These are phyloP conservation scores for Globisporangium irregulare DNA, from an alignment of 352 stramenopile species.

Conservation along the genomic window DNA sequence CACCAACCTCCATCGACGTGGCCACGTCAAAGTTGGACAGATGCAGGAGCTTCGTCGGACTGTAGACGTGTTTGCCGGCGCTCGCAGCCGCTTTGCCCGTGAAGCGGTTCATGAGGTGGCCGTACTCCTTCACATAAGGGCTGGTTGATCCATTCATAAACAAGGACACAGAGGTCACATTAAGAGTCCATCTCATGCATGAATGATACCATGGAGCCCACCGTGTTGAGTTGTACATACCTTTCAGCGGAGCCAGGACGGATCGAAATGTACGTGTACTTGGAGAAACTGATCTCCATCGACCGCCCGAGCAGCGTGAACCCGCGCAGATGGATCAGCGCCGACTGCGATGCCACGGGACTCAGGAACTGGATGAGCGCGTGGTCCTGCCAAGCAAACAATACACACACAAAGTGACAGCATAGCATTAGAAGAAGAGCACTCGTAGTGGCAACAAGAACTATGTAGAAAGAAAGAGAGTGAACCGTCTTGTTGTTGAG, in stretches of 20 bases:
- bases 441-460: not conserved
- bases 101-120: slow-evolving; percentile 49
- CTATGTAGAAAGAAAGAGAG: not conserved
- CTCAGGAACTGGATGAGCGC: slow-evolving; percentile 58
- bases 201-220: not conserved
- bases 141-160: not conserved
- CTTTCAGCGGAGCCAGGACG: slow-evolving; percentile 18
- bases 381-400: slow-evolving; percentile 30
- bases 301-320: slow-evolving; percentile 50
- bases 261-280: slow-evolving; percentile 48
- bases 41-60: slow-evolving; percentile 60
- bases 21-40: slow-evolving; percentile 56
- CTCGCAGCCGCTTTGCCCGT: slow-evolving; percentile 53
- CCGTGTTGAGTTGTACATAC: not conserved
- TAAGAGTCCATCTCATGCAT: not conserved
- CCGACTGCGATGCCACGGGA: slow-evolving; percentile 37
- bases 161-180: slow-evolving; percentile 5
- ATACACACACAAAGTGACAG: not conserved
- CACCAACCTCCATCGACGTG: slow-evolving; percentile 27
- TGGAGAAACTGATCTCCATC: slow-evolving; percentile 65
- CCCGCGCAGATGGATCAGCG: slow-evolving; percentile 49
- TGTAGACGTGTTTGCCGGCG: slow-evolving; percentile 62
- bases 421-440: not conserved
- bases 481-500: slow-evolving; percentile 42
- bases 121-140: slow-evolving; percentile 43